Conservation (phyloP, 108 stramenopile genomes). For the Pseudonitzschia multiseries region DNA sequence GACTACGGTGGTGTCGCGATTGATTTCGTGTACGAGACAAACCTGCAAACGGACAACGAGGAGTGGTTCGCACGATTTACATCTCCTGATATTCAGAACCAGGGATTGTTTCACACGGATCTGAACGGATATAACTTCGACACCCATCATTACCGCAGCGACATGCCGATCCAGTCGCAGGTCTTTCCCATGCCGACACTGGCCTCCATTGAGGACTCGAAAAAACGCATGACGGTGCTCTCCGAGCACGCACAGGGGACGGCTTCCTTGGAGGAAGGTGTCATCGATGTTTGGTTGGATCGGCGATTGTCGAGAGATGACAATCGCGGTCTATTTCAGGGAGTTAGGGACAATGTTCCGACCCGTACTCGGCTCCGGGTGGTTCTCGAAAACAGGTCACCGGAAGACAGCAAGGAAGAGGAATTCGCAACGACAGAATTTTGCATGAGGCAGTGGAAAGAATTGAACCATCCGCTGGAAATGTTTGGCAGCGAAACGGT, state of each 20-base stretch:
- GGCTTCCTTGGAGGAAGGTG: constrained; percentile 48
- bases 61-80: constrained; percentile 71
- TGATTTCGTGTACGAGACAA: constrained; percentile 62
- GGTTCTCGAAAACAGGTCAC: constrained; percentile 33
- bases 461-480: constrained; percentile 60
- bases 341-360: constrained; percentile 54
- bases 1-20: constrained; percentile 32
- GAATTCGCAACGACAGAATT: constrained; percentile 53
- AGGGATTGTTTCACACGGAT: constrained; percentile 66
- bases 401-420: background rate
- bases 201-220: constrained; percentile 56
- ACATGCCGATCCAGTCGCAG: constrained; percentile 65
- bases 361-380: constrained; percentile 59
- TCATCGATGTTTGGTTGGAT: constrained; percentile 69
- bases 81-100: constrained; percentile 32
- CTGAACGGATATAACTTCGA: constrained; percentile 71
- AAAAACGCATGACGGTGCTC: constrained; percentile 48
- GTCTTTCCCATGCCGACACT: constrained; percentile 70
- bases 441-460: constrained; percentile 53
- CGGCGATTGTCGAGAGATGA: constrained; percentile 54
- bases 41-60: constrained; percentile 46
- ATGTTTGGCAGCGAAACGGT: constrained; percentile 29
- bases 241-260: constrained; percentile 68
- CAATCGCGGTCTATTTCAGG: constrained; percentile 51
- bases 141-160: constrained; percentile 52